Conservation (phyloP, 805 yeast genomes). For the Candida tibetensis region DNA sequence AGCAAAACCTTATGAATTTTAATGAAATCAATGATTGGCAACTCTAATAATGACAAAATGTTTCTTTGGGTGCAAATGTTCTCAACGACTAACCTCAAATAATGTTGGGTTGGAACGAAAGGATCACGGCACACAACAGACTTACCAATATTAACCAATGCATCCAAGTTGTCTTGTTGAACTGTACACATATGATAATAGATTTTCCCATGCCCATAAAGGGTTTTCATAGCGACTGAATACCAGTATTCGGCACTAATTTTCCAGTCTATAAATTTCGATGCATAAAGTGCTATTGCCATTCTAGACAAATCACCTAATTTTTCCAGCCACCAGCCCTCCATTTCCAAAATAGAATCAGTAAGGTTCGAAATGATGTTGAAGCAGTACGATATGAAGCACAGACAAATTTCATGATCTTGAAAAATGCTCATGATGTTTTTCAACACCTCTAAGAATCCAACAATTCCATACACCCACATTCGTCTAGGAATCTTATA, state of each 20-base stretch:
- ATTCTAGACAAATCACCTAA: slow-evolving; percentile 82
- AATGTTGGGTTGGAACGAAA: slow-evolving; percentile 78
- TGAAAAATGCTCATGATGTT: slow-evolving; percentile 69
- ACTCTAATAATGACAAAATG: slow-evolving; percentile 55
- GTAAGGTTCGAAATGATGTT: slow-evolving; percentile 54
- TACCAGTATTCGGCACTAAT: slow-evolving; percentile 83
- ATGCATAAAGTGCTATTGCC: slow-evolving; percentile 82
- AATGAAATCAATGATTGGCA: slow-evolving; percentile 59
- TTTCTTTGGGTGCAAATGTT: slow-evolving; percentile 68
- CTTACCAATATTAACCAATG: slow-evolving; percentile 75
- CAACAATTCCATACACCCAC: slow-evolving; percentile 86
- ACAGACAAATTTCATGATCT: slow-evolving; percentile 75
- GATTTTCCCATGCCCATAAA: slow-evolving; percentile 80
- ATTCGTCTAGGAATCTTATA: slow-evolving; percentile 75
- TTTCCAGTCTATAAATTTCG: slow-evolving; percentile 83
- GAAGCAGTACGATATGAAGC: slow-evolving; percentile 72
- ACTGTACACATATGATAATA: slow-evolving; percentile 88
- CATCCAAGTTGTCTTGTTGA: slow-evolving; percentile 72
- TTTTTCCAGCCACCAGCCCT: slow-evolving; percentile 81
- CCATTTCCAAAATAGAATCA: slow-evolving; percentile 55
- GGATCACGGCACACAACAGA: slow-evolving; percentile 79
- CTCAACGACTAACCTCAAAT: slow-evolving; percentile 73
- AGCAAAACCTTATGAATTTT: slow-evolving; percentile 67
- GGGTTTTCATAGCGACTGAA: slow-evolving; percentile 63
- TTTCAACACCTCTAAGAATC: slow-evolving; percentile 72